A percentile compares a stretch with the other conserved stretches of the same genome.
Conservation (phyloP, 805 yeast species). For the Alloascoidea hylecoeti region DNA sequence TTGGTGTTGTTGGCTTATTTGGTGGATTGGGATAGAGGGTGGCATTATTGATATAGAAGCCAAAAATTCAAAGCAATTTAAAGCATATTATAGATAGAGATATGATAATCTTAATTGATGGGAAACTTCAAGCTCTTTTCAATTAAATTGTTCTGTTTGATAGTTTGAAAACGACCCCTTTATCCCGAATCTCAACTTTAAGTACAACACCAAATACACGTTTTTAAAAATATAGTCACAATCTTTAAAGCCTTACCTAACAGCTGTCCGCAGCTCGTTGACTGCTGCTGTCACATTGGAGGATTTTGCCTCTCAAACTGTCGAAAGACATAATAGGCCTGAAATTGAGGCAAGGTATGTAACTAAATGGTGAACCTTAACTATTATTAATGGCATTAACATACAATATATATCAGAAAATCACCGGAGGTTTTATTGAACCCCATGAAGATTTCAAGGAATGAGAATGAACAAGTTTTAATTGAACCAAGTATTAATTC, state of each 20-base stretch:
- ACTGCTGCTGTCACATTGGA: constrained; percentile 89
- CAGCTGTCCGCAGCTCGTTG: constrained; percentile 85
- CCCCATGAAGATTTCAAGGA: constrained; percentile 83
- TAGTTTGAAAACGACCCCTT: no score
- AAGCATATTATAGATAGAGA: no score
- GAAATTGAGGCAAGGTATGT: constrained; percentile 66
- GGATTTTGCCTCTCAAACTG: constrained; percentile 89
- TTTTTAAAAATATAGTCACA: no score
- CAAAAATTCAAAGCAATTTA: no score
- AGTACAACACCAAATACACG: no score
- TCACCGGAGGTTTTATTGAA: constrained; percentile 77
- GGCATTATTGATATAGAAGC: no score
- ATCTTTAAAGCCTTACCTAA: constrained; percentile 87
- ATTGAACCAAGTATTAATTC: constrained; percentile 93
- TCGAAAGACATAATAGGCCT: constrained; percentile 94
- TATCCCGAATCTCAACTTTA: no score
- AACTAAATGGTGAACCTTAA: not conserved
- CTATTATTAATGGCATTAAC: not conserved
- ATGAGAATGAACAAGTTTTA: constrained; percentile 82
- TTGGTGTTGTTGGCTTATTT: no score
- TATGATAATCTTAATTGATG: no score
- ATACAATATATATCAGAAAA: constrained; percentile 23
- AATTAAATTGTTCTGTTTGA: no score
- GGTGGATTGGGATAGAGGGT: no score
- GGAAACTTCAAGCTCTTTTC: no score